phyloP scores from a whole-genome alignment of 495 filamentous ascomycete species.

The Podospora didyma region DNA sequence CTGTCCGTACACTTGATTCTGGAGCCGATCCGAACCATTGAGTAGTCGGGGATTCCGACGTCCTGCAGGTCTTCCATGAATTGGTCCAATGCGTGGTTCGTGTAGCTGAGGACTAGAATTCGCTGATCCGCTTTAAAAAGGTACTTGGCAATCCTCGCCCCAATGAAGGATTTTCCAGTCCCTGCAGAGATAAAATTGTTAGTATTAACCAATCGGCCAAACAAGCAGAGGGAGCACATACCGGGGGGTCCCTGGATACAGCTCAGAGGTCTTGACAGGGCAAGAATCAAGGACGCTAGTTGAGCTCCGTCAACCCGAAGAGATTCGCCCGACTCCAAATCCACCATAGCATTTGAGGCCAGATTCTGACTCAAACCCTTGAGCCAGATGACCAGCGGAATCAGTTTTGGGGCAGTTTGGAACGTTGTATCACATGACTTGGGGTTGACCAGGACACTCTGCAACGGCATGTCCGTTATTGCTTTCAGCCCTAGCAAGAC shows the following conservation, averaged over 20 bases:
- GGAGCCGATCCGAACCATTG: conserved; percentile 64
- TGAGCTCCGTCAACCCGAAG: conserved; percentile 58
- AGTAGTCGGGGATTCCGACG: conserved; percentile 50
- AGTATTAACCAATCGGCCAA: not conserved
- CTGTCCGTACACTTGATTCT: conserved; percentile 47
- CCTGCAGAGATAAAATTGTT: conserved; percentile 39
- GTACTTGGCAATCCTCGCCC: conserved; percentile 59
- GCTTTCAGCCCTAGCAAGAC: conserved; percentile 58
- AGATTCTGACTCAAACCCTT: not conserved
- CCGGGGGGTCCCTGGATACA: conserved; percentile 76
- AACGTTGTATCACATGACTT: not conserved
- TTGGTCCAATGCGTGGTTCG: conserved; percentile 76
- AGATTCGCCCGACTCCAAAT: conserved; percentile 2
- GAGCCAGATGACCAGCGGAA: not conserved
- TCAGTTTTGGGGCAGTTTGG: not conserved
- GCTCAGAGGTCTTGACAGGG: conserved; percentile 53
- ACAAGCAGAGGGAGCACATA: conserved; percentile 25
- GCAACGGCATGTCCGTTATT: conserved; percentile 49
- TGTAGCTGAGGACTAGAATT: conserved; percentile 59
- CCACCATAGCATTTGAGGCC: not conserved
- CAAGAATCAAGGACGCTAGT: conserved; percentile 49
- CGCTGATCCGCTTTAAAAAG: conserved; percentile 48
- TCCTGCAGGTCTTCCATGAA: conserved; percentile 66
- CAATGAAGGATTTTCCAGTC: conserved; percentile 78
- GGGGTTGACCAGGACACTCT: conserved; percentile 44